Evolutionary conservation across 805 yeast species (phyloP).

Genomic region (Candida anglica): DNA sequence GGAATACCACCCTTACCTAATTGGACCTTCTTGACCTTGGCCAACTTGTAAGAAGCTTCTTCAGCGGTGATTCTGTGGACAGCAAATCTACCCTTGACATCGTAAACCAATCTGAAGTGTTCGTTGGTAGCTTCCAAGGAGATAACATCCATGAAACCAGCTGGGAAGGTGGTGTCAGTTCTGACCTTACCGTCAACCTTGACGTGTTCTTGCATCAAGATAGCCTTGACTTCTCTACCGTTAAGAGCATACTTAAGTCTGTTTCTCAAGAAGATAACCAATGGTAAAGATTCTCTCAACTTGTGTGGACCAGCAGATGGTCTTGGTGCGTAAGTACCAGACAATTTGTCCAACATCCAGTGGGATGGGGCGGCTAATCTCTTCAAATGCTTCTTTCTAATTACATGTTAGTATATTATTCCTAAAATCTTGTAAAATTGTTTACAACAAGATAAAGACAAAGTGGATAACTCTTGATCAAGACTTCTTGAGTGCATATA

Average conservation of each 20-base stretch:
- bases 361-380: slow-evolving; percentile 99
- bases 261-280: slow-evolving; percentile 95
- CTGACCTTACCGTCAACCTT: slow-evolving; percentile 99
- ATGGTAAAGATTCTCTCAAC: slow-evolving; percentile 96
- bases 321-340: slow-evolving; percentile 99
- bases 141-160: slow-evolving; percentile 99
- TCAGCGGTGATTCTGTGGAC: slow-evolving; percentile 99
- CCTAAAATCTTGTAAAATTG: neutral
- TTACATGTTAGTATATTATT: slow-evolving; percentile 21
- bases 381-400: slow-evolving; percentile 96
- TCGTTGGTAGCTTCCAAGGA: slow-evolving; percentile 97
- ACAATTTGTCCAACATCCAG: slow-evolving; percentile 99
- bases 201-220: slow-evolving; percentile 96
- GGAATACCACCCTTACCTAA: slow-evolving; percentile 98
- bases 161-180: slow-evolving; percentile 98
- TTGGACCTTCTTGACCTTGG: slow-evolving; percentile 96
- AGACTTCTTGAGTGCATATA: no score
- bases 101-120: slow-evolving; percentile 98
- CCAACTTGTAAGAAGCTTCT: slow-evolving; percentile 98
- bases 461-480: no score
- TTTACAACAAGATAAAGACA: no score
- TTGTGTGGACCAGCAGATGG: slow-evolving; percentile 99
- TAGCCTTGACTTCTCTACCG: slow-evolving; percentile 98
- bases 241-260: slow-evolving; percentile 97
- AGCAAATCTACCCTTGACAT: slow-evolving; percentile 98